A percentile compares a stretch with the other conserved stretches of the same genome.
These are phyloP conservation scores for Penicillium sp. DNA, from an alignment of 2,329 filamentous ascomycete genomes.

Conservation along the genomic window DNA sequence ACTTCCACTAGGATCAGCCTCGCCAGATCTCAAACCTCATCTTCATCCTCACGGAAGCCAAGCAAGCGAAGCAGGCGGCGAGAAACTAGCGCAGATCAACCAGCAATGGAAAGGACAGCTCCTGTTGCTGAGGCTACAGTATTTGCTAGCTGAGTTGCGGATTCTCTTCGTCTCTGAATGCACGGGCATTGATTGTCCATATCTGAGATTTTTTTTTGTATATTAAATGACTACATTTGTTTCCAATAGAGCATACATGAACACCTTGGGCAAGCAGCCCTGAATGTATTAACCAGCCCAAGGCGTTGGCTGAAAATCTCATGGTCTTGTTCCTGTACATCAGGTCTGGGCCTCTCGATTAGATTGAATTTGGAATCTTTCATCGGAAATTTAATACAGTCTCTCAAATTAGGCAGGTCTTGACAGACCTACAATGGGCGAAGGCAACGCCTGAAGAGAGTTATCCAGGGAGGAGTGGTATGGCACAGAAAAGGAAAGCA, in stretches of 20 bases:
- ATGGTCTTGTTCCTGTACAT: background rate
- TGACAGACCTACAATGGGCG: background rate
- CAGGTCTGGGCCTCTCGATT: background rate
- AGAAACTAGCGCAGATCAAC: background rate
- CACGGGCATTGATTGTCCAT: background rate
- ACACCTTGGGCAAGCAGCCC: background rate
- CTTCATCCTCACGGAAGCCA: background rate
- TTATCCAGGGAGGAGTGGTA: background rate
- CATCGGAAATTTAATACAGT: background rate
- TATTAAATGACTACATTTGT: constrained; percentile 8
- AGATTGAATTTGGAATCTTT: background rate
- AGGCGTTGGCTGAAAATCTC: background rate
- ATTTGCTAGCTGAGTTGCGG: background rate
- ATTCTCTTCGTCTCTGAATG: background rate
- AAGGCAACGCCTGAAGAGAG: background rate
- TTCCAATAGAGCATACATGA: constrained; percentile 8
- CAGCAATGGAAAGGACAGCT: background rate
- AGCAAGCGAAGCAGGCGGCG: background rate
- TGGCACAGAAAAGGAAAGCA: background rate
- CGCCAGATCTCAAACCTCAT: background rate
- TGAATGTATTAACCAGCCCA: constrained; percentile 1
- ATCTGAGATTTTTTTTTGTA: background rate
- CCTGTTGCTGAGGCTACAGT: background rate
- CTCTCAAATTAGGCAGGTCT: background rate
- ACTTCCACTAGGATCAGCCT: constrained; percentile 10